Evolutionary conservation across 2,329 filamentous ascomycete genomes (phyloP).

Genomic region (Blastomyces percursus): DNA sequence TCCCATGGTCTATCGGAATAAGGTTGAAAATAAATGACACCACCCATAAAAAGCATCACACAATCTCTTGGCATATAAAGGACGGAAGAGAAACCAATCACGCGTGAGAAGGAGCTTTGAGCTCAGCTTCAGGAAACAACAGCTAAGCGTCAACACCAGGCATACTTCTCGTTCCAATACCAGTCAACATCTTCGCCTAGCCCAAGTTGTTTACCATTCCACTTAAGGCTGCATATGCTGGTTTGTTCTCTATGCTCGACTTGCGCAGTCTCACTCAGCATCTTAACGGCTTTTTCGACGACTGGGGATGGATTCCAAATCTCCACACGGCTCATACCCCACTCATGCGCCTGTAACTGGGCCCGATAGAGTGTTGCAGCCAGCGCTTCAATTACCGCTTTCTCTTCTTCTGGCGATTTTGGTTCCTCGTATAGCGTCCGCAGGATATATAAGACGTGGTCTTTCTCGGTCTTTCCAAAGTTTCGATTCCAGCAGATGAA

Average conservation of each 20-base stretch:
- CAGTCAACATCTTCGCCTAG: slow-evolving; percentile 34
- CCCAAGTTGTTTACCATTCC: slow-evolving; percentile 32
- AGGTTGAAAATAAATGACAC: not conserved
- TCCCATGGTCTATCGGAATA: slow-evolving; percentile 2
- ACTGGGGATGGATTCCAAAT: slow-evolving; percentile 69
- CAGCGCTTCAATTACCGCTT: slow-evolving; percentile 45
- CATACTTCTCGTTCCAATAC: slow-evolving; percentile 40
- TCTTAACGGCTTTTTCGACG: slow-evolving; percentile 35
- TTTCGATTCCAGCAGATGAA: slow-evolving; percentile 34
- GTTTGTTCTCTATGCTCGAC: slow-evolving; percentile 37
- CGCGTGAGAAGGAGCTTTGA: not conserved
- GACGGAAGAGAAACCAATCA: not conserved
- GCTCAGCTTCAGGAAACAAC: not conserved
- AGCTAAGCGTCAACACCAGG: slow-evolving; percentile 33
- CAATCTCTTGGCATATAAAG: not conserved
- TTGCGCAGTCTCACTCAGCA: slow-evolving; percentile 28
- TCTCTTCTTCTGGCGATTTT: slow-evolving; percentile 31
- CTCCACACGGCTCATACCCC: slow-evolving; percentile 59
- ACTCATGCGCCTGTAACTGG: slow-evolving; percentile 57
- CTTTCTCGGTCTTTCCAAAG: slow-evolving; percentile 27
- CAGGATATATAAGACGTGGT: slow-evolving; percentile 34
- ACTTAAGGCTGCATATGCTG: slow-evolving; percentile 38
- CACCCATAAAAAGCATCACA: slow-evolving; percentile 6
- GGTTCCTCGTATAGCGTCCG: slow-evolving; percentile 34
- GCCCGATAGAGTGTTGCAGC: slow-evolving; percentile 56